phyloP scores from a whole-genome alignment of 2,329 filamentous ascomycete genomes.

The Scedosporium boydii region DNA sequence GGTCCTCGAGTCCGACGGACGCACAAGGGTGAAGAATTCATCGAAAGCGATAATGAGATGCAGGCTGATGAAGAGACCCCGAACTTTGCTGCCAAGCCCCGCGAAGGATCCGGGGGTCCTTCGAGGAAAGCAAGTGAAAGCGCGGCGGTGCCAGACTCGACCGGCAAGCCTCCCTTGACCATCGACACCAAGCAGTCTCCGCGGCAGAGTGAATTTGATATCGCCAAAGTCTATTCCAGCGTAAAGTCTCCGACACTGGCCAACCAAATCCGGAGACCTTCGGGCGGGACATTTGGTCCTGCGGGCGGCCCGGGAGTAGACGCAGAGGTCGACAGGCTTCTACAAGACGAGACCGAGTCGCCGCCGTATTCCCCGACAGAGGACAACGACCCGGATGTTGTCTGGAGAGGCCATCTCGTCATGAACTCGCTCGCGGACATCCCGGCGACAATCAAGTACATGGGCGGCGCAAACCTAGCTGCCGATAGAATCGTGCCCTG shows the following conservation, averaged over 20 bases:
- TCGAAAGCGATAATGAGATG: constrained; percentile 62
- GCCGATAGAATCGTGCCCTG: constrained; percentile 49
- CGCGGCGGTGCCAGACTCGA: constrained; percentile 26
- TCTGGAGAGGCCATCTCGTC: constrained; percentile 68
- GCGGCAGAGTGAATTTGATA: constrained; percentile 59
- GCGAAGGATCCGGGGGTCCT: constrained; percentile 23
- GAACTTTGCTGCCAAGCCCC: background rate
- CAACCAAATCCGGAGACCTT: constrained; percentile 33
- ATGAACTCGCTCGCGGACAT: constrained; percentile 76
- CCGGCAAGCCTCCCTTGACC: constrained; percentile 12
- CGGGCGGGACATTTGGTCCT: constrained; percentile 25
- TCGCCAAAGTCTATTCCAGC: constrained; percentile 75
- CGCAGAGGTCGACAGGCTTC: constrained; percentile 79
- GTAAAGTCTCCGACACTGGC: constrained; percentile 62
- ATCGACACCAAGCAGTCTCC: constrained; percentile 41
- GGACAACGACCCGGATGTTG: constrained; percentile 57
- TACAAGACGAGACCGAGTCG: constrained; percentile 72
- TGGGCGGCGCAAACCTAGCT: constrained; percentile 70
- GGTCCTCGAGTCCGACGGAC: constrained; percentile 75
- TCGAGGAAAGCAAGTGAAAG: constrained; percentile 8
- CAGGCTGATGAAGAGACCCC: constrained; percentile 10
- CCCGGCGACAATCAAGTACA: constrained; percentile 66
- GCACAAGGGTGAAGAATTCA: constrained; percentile 88
- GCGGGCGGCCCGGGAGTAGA: constrained; percentile 59
- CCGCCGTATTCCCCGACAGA: constrained; percentile 79